Conservation (phyloP, 305 asterid species). For the Ilex paraguariensis region DNA sequence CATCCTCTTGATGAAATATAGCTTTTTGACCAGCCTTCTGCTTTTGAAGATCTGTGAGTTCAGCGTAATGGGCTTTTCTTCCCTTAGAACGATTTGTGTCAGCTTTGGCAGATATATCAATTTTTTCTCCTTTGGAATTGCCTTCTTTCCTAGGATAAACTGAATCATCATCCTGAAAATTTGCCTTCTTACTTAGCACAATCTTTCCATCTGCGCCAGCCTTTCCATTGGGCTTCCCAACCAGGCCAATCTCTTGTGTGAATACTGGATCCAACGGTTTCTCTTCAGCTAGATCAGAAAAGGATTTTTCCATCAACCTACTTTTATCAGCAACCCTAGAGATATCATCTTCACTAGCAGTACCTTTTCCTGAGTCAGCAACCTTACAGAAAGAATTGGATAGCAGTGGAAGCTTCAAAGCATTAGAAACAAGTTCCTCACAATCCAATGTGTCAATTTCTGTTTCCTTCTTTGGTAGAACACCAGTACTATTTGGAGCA, state of each 20-base stretch:
- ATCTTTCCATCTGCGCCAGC: constrained; percentile 32
- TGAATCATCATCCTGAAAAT: constrained; percentile 23
- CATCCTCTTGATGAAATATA: constrained; percentile 37
- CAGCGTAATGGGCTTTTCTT: constrained; percentile 33
- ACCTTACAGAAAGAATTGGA: constrained; percentile 33
- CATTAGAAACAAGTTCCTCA: constrained; percentile 78
- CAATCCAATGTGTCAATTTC: constrained; percentile 46
- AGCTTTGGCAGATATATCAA: constrained; percentile 32
- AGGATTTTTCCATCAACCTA: constrained; percentile 31
- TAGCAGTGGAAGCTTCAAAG: constrained; percentile 77
- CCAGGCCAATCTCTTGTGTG: constrained; percentile 27
- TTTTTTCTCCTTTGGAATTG: constrained; percentile 24
- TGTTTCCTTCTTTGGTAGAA: constrained; percentile 43
- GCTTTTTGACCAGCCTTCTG: constrained; percentile 39
- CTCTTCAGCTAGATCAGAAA: constrained; percentile 33
- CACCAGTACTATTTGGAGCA: constrained; percentile 20
- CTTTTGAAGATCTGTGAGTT: constrained; percentile 27
- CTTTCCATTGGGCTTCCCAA: constrained; percentile 40
- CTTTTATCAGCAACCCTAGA: constrained; percentile 25
- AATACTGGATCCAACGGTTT: constrained; percentile 38
- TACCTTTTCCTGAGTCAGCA: constrained; percentile 26
- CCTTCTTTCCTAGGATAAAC: constrained; percentile 32
- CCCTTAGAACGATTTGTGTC: constrained; percentile 38
- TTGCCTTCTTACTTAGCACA: constrained; percentile 37
- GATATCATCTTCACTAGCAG: constrained; percentile 19